A percentile compares a stretch with the other conserved stretches of the same genome.
Conservation (phyloP, 495 filamentous ascomycete genomes). For the Melanomma pulvis-pyrius region DNA sequence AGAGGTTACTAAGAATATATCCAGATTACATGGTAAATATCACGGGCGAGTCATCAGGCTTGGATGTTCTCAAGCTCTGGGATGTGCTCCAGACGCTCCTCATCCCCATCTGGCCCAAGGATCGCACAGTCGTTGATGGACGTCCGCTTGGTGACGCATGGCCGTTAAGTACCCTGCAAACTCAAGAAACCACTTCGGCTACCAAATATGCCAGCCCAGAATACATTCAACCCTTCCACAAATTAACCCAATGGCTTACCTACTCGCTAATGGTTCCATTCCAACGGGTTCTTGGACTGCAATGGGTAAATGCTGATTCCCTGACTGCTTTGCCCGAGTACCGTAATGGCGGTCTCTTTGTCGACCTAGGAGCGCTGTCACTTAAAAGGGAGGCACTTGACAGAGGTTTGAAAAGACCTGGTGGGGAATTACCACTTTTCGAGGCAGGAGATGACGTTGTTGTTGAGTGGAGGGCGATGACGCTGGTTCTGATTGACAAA, state of each 20-base stretch:
- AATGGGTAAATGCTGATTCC: slow-evolving; percentile 73
- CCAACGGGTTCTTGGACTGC: slow-evolving; percentile 69
- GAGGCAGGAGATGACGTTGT: slow-evolving; percentile 78
- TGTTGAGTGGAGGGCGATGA: slow-evolving; percentile 82
- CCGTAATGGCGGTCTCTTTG: slow-evolving; percentile 79
- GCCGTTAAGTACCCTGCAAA: slow-evolving; percentile 71
- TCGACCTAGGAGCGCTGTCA: slow-evolving; percentile 76
- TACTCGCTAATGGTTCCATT: slow-evolving; percentile 90
- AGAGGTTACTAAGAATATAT: slow-evolving; percentile 20
- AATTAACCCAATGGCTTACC: slow-evolving; percentile 84
- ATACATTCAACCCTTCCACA: slow-evolving; percentile 87
- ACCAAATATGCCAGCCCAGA: slow-evolving; percentile 57
- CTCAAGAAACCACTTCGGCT: slow-evolving; percentile 69
- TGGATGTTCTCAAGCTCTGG: background rate
- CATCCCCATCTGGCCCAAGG: slow-evolving; percentile 81
- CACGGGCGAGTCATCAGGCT: slow-evolving; percentile 53
- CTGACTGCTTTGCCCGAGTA: slow-evolving; percentile 86
- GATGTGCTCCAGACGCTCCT: slow-evolving; percentile 73
- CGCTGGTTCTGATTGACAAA: slow-evolving; percentile 77
- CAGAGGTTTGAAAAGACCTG: slow-evolving; percentile 69
- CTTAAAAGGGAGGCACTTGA: slow-evolving; percentile 65
- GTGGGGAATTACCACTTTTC: slow-evolving; percentile 79
- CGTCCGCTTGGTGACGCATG: slow-evolving; percentile 91
- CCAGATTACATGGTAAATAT: background rate
- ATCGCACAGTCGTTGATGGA: slow-evolving; percentile 83